Evolutionary conservation across 345 rosid genomes (phyloP), one percentile per base, ranked within the genome.

Genomic region (Populus euphratica): DNA sequence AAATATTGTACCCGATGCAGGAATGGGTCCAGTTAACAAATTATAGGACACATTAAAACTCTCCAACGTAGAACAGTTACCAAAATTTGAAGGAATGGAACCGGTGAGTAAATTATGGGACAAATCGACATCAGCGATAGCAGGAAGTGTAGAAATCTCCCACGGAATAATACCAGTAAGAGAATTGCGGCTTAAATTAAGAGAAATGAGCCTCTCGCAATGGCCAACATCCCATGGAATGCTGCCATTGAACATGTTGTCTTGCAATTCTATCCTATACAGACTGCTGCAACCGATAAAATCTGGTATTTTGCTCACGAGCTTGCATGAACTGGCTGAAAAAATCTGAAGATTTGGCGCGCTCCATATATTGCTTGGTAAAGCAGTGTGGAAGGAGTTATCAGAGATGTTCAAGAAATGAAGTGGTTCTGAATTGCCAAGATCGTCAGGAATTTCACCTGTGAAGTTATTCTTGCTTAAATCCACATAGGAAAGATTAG

Each of bases 221-320:
- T 89, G 98, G 52, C 88, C 89, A 25, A 96, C 88, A 69, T 90
- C 92, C 93, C 89, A 85, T 1, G 99, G 99, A 63, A 96, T 90
- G 64, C 83, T 89, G 4, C 96, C 94, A 80, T 86, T 90, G 10
- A 96, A 83, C 12, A 81, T 83, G 74, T 96, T 96, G 27, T 87
- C 92, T 38, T 90, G 94, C 35, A 96, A 84, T 74, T 96, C 97
- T 54, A 96, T 87, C 80, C 81, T 94, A 83, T 96, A 96, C 59
- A 96, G 78, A 80, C 74, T 85, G 38, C 78, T 83, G 80, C 99
- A 96, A 11, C 90, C 92, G 17, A 86, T 73, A 74, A 91, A 96
- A 56, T 89, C 92, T 0, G 99, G 99, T 52, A 96, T 84, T 78
- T 84, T 82, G 0, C 96, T 97, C 3, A 75, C 79, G 47, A 94